These are phyloP conservation scores for Sugiyamaella novakii DNA, from an alignment of 1,139 yeast species.

Conservation along the genomic window DNA sequence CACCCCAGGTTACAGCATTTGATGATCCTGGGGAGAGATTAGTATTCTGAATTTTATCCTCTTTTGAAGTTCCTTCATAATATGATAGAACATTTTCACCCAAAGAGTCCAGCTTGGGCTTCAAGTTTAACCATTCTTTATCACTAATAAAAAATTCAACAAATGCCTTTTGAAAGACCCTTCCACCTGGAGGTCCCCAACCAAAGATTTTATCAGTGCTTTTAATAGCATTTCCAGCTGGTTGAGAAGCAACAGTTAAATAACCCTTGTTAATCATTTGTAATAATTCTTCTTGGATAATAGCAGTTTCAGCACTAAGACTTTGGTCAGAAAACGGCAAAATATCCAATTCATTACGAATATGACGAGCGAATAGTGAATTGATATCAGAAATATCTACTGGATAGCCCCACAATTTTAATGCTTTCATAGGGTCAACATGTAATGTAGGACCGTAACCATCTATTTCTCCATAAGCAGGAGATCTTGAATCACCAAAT, in stretches of 20 bases:
- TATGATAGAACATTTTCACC: slow-evolving; percentile 58
- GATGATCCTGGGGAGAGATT: slow-evolving; percentile 56
- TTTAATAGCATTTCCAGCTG: slow-evolving; percentile 74
- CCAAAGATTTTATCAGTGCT: slow-evolving; percentile 89
- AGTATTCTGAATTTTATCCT: slow-evolving; percentile 49
- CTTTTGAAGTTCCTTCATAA: slow-evolving; percentile 62
- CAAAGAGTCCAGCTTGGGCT: slow-evolving; percentile 53
- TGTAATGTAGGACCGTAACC: slow-evolving; percentile 95
- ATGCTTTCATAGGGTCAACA: slow-evolving; percentile 68
- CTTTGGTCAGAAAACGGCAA: slow-evolving; percentile 93
- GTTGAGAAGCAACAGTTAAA: slow-evolving; percentile 94
- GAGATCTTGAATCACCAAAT: slow-evolving; percentile 95
- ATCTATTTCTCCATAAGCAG: slow-evolving; percentile 95
- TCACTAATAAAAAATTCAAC: slow-evolving; percentile 82
- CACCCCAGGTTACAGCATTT: slow-evolving; percentile 96
- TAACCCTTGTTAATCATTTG: slow-evolving; percentile 72
- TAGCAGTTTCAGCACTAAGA: slow-evolving; percentile 83
- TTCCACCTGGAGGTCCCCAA: slow-evolving; percentile 93
- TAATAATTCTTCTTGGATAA: slow-evolving; percentile 88
- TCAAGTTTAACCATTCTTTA: slow-evolving; percentile 65
- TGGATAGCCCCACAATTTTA: slow-evolving; percentile 83
- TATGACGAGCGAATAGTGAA: slow-evolving; percentile 67
- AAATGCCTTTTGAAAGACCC: slow-evolving; percentile 90
- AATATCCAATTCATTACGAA: slow-evolving; percentile 72
- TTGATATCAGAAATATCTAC: slow-evolving; percentile 63